Evolutionary conservation across 768 basidiomycete genomes (phyloP), one percentile per base, ranked within the genome.

Genomic region (Tricholoma matsutake): DNA sequence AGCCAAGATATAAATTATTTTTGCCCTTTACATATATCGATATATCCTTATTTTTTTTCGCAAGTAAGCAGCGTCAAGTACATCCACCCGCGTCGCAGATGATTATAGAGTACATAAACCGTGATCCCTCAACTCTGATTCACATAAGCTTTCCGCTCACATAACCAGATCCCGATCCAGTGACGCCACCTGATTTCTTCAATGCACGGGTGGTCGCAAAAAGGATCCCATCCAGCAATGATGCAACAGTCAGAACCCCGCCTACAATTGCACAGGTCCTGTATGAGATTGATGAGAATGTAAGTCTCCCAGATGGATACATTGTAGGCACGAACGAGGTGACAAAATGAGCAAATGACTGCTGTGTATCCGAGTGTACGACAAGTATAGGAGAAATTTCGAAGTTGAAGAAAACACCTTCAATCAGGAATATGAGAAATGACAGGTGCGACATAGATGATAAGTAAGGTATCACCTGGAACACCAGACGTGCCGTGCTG

Each of bases 251-350:
- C 62, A 99, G 77, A 3, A 98, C 96, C 66, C 97, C 97, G 65
- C 97, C 97, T 29, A 99, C 89, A 68, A 99, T 98, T 2, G 97
- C 97, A 71, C 95, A 97, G 25, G 95, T 96, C 64, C 95, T 97
- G 68, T 35, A 37, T 57, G 16, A 25, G 35, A 56, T 14, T 56
- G 59, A 28, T 39, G 22, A 54, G 29, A 61, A 32, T 60, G 13
- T 35, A 54, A 28, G 60, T 35, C 10, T 58, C 22, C 49, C 34
- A 59, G 8, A 35, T 31, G 32, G 43, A 43, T 10, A 60, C 31
- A 34, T 25, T 25, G 22, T 25, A 54, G 58, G 20, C 14, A 82
- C 94, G 69, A 70, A 96, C 92, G 96, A 98, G 47, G 97, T 98
- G 28, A 98, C 77, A 81, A 98, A 98, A 76, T 99, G 97, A 2